Evolutionary conservation across 495 filamentous ascomycete genomes (phyloP), one percentile per base, ranked within the genome.

Genomic region (Lindgomyces ingoldianus): DNA sequence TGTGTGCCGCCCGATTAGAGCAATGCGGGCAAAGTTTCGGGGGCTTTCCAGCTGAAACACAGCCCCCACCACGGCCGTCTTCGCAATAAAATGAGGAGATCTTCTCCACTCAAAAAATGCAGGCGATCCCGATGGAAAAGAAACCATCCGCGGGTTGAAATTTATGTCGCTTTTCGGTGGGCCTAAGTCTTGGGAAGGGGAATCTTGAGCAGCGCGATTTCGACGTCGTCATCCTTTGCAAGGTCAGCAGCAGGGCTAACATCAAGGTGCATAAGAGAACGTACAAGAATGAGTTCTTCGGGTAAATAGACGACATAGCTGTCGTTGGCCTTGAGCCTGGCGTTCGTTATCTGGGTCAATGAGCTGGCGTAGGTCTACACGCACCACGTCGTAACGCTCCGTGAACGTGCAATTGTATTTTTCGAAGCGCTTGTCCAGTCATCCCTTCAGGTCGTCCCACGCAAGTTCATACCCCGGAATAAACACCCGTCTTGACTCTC

Each of bases 381-480:
- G 29, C 27, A 58, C 39, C 42, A 29, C 46, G 42, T 41, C 30
- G 56, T 18, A 57, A 33, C 53, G 53, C 30, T 57, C 53, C 12
- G 56, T 50, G 16, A 60, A 48, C 19, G 27, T 48, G 22, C 44
- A 36, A 6, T 33, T 30, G 22, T 60, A 48, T 2, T 48, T 2
- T 21, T 14, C 44, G 44, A 50, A 60, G 11, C 41, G 4, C 22
- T 48, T 25, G 42, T 60, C 56, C 56, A 60, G 25, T 42, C 46
- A 50, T 3, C 30, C 42, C 42, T 60, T 60, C 53, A 57, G 36
- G 3, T 14, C 16, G 19, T 42, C 53, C 53, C 53, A 57, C 36
- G 12, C 53, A n/a, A 57, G 53, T 24, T 57, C 53, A 44, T 57
- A 57, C 8, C 24, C 44, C 36, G 53, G 21, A n/a, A 57, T 57